Conservation (phyloP, 73 alveolate species). For the Symbiodinium natans region DNA sequence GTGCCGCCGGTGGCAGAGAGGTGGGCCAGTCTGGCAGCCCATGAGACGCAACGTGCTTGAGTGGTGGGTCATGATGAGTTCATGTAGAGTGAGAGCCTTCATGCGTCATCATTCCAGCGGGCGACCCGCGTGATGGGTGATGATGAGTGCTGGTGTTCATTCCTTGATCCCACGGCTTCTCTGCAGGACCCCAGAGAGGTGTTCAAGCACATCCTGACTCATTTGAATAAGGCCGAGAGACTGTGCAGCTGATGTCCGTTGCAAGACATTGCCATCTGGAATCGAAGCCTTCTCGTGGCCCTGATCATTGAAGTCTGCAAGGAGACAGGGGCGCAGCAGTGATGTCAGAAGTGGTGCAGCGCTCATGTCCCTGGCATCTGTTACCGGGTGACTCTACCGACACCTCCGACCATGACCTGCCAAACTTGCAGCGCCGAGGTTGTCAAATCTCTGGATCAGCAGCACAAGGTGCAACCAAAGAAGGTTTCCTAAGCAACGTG, state of each 20-base stretch:
- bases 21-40: not conserved
- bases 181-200: constrained; percentile 68
- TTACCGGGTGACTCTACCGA: not conserved
- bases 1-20: constrained; percentile 12
- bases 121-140: not conserved
- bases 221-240: constrained; percentile 15
- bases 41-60: not conserved
- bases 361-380: too few species aligned
- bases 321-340: not conserved
- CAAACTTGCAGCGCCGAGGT: not conserved
- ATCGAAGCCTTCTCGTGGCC: not conserved
- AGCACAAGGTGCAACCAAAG: not conserved
- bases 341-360: constrained; percentile 2
- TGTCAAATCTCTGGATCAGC: constrained; percentile 19
- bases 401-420: too few species aligned
- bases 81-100: too few species aligned
- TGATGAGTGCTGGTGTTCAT: not conserved
- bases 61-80: not conserved
- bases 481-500: too few species aligned
- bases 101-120: not conserved
- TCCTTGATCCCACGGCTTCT: not conserved
- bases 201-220: constrained; percentile 84
- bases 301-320: not conserved
- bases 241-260: not conserved
- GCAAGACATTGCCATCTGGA: not conserved